phyloP scores from a whole-genome alignment of 495 filamentous ascomycete genomes.

The Peziza echinospora region DNA sequence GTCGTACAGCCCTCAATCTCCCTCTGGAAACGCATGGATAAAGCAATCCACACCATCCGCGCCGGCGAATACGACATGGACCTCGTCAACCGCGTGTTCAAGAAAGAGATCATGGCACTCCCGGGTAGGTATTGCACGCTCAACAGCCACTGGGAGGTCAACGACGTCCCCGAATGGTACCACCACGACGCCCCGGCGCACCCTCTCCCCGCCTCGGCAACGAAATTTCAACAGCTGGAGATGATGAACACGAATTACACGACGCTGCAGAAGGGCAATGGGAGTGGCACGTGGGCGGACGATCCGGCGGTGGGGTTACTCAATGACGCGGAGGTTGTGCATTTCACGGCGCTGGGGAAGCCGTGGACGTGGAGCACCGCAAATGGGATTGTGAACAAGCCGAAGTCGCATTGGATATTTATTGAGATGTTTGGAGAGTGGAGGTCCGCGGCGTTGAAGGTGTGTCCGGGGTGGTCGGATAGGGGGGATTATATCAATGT shows the following conservation, averaged over 20 bases:
- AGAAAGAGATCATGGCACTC: constrained; percentile 19
- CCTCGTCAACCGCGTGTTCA: constrained; percentile 20
- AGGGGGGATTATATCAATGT: no score
- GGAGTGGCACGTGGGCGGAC: neutral
- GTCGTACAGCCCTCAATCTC: constrained; percentile 16
- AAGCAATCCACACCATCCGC: constrained; percentile 10
- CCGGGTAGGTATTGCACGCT: constrained; percentile 23
- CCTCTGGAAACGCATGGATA: constrained; percentile 18
- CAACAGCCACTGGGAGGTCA: constrained; percentile 23
- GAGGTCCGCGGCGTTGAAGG: neutral
- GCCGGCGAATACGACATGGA: constrained; percentile 23
- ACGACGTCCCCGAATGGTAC: constrained; percentile 20
- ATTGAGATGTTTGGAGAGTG: neutral
- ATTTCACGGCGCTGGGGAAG: constrained; percentile 17
- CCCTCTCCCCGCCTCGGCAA: neutral
- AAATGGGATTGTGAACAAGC: neutral
- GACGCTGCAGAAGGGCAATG: neutral
- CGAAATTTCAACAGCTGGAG: constrained; percentile 1
- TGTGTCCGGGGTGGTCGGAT: neutral
- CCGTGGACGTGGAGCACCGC: constrained; percentile 6
- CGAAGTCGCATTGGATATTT: neutral
- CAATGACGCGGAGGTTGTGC: constrained; percentile 12
- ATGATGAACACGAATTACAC: neutral
- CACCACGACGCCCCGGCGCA: neutral
- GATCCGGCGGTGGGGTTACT: constrained; percentile 7